Base-by-base conservation (phyloP, 495 filamentous ascomycete genomes). In the Lindgomyces ingoldianus region DNA sequence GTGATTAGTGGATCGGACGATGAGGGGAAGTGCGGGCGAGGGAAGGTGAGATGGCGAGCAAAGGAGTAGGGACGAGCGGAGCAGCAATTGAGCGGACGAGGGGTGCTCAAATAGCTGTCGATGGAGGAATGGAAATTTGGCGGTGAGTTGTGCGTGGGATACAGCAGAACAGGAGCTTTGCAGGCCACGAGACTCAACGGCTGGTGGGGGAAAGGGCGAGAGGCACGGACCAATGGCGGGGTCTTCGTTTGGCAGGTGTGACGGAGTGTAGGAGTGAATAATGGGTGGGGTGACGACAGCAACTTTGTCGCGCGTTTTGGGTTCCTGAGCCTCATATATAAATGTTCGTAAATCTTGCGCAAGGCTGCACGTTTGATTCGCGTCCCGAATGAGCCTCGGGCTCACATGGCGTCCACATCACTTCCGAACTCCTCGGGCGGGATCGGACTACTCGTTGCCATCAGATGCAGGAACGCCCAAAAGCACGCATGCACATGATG, bases 191-290 rank as follows among this genome's bases (percentile, higher is more conserved):
- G 64, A 67, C 57, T 61, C 16, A 24, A 44, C 55, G 61, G 30
- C 49, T 47, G 58, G 36, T 39, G 26, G 55, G 64, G 64, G 44
- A 26, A 26, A 44, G 56, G 50, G 29, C 16, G 39, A 24, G 19
- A 18, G 11, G 25, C 63, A 56, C 57, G 63, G 56, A 49, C 63
- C 63, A 60, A 33, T 65, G 19, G 64, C 57, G 64, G 64, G 64
- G 64, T 67, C 54, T 10, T 8, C 21, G 44, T 47, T 47, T 47
- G 6, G 44, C 21, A 4, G 4, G 6, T 18, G 44, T 47, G 21
- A 9, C 8, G n/a, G 44, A n/a, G 9, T 41, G 9, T n/a, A 9
- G 44, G 14, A 22, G 21, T 47, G 44, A n/a, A 6, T 8, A 41
- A 9, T 9, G 36, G 29, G 29, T 25, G 33, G 6, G 44, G 14